Evolutionary conservation across 495 filamentous ascomycete genomes (phyloP).

Genomic region (Penicillium tannophilum): DNA sequence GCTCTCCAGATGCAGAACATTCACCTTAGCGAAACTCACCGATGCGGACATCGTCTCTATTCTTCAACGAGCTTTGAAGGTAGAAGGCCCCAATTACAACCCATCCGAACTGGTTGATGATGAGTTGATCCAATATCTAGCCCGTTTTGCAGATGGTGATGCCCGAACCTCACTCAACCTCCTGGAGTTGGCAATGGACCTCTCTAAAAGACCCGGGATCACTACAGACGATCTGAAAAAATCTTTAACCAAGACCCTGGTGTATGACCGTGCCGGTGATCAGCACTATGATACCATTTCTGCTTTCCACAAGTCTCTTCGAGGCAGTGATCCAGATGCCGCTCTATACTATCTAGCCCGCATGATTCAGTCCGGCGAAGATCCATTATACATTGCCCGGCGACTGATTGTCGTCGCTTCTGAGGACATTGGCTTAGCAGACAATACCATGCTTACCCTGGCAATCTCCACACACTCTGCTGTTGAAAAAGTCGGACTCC

Average conservation of each 20-base stretch:
- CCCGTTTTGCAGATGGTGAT: conserved; percentile 87
- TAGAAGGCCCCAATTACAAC: conserved; percentile 58
- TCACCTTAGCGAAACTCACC: conserved; percentile 76
- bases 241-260: conserved; percentile 82
- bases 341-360: conserved; percentile 90
- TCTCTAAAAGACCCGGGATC: conserved; percentile 54
- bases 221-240: conserved; percentile 71
- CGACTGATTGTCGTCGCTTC: conserved; percentile 89
- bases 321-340: conserved; percentile 83
- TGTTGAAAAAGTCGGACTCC: conserved; percentile 87
- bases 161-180: conserved; percentile 91
- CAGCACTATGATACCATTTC: conserved; percentile 95
- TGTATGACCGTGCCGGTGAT: conserved; percentile 94
- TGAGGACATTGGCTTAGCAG: conserved; percentile 90
- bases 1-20: conserved; percentile 85
- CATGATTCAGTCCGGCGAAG: conserved; percentile 96
- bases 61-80: conserved; percentile 67
- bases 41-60: conserved; percentile 72
- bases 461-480: conserved; percentile 84
- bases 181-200: conserved; percentile 78
- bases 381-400: conserved; percentile 88
- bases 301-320: conserved; percentile 93
- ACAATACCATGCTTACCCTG: conserved; percentile 80
- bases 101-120: conserved; percentile 69
- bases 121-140: conserved; percentile 76